Conservation (phyloP, 2,329 filamentous ascomycete species). For the Conoideocrella luteorostrata region DNA sequence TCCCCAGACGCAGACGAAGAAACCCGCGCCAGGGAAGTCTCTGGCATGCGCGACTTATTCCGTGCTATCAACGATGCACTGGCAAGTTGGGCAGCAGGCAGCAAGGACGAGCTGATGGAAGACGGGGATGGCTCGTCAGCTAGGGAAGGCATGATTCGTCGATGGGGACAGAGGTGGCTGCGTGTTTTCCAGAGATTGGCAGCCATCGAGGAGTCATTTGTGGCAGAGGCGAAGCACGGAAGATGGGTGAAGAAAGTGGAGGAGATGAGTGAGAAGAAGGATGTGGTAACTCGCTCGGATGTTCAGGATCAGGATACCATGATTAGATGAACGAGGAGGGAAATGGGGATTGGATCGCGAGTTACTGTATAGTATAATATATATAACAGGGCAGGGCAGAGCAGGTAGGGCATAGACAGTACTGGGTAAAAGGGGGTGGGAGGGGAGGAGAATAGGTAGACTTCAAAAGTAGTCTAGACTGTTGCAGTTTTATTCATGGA, state of each 20-base stretch:
- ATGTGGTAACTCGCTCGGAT: not conserved
- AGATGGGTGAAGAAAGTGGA: not conserved
- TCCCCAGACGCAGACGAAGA: slow-evolving; percentile 57
- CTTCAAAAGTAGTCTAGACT: too few species aligned
- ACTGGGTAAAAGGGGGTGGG: too few species aligned
- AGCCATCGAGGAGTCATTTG: slow-evolving; percentile 75
- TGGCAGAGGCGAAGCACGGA: slow-evolving; percentile 26
- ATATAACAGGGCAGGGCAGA: too few species aligned
- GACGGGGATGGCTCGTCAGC: slow-evolving; percentile 51
- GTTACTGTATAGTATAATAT: too few species aligned
- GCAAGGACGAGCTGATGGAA: slow-evolving; percentile 71
- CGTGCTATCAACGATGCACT: slow-evolving; percentile 73
- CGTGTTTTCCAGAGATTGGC: slow-evolving; percentile 75
- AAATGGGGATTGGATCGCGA: too few species aligned
- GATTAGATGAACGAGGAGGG: not conserved
- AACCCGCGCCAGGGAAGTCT: slow-evolving; percentile 61
- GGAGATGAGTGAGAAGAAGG: not conserved
- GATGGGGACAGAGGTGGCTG: slow-evolving; percentile 83
- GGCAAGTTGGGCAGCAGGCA: slow-evolving; percentile 62
- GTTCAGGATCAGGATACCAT: slow-evolving; percentile 1
- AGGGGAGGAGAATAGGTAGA: too few species aligned
- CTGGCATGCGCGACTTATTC: slow-evolving; percentile 74
- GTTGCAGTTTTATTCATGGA: too few species aligned
- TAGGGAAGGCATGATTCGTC: slow-evolving; percentile 59
- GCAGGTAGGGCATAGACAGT: too few species aligned